phyloP scores from a whole-genome alignment of 208 protist species.

The Wallacemonas rigidus region DNA sequence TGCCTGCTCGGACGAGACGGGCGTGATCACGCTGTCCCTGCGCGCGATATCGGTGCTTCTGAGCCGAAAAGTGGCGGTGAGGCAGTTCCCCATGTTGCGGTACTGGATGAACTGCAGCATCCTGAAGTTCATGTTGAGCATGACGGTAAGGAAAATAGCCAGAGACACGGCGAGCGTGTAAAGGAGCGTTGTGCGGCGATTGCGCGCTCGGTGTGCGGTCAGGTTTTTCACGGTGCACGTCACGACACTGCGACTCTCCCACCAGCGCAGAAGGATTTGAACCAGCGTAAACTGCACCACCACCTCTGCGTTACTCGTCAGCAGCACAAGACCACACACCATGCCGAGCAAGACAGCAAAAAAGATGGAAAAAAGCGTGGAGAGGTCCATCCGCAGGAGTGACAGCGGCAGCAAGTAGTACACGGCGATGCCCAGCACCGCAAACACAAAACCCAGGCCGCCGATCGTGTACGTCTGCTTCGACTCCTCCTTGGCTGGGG shows the following conservation, averaged over 20 bases:
- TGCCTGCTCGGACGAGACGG: background rate
- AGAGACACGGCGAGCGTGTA: slow-evolving; percentile 92
- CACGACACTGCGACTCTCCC: slow-evolving; percentile 71
- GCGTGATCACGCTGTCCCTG: background rate
- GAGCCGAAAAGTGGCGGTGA: slow-evolving; percentile 10
- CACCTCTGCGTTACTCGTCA: slow-evolving; percentile 92
- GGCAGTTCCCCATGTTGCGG: slow-evolving; percentile 29
- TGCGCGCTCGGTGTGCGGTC: slow-evolving; percentile 84
- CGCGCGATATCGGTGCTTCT: background rate
- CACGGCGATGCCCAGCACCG: slow-evolving; percentile 71
- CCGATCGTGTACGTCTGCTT: slow-evolving; percentile 43
- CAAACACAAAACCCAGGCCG: slow-evolving; percentile 51
- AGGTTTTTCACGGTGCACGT: slow-evolving; percentile 88
- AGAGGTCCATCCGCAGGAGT: slow-evolving; percentile 85
- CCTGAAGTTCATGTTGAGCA: slow-evolving; percentile 73
- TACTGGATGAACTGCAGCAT: slow-evolving; percentile 32
- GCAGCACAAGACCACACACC: slow-evolving; percentile 87
- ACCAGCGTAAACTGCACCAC: slow-evolving; percentile 51
- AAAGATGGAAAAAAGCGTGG: slow-evolving; percentile 93
- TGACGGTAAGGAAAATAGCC: slow-evolving; percentile 92
- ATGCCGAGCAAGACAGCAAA: slow-evolving; percentile 91
- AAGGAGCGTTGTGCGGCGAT: slow-evolving; percentile 95
- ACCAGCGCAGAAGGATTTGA: slow-evolving; percentile 76
- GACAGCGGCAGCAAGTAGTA: slow-evolving; percentile 94
- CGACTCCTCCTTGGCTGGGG: background rate